Evolutionary conservation across 495 filamentous ascomycete species (phyloP).

Genomic region (Staphylotrichum longicolle): DNA sequence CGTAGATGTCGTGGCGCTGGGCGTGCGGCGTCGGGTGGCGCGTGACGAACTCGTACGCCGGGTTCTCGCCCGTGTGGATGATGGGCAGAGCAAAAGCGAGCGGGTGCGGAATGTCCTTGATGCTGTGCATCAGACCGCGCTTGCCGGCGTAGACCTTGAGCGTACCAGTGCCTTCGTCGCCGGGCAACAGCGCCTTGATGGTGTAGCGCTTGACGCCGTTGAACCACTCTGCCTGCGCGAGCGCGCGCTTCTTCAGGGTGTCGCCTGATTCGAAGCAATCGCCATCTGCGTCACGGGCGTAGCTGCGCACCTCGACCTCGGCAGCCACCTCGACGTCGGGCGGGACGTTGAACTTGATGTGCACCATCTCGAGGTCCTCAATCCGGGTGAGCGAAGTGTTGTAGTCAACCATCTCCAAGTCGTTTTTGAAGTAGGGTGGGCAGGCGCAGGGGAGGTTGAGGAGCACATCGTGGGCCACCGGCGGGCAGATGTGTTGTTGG

Average conservation of each 20-base stretch:
- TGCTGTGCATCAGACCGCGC: slow-evolving; percentile 91
- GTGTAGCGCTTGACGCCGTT: slow-evolving; percentile 83
- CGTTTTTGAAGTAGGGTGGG: slow-evolving; percentile 83
- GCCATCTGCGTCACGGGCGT: slow-evolving; percentile 78
- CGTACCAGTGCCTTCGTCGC: slow-evolving; percentile 82
- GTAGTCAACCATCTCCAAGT: slow-evolving; percentile 75
- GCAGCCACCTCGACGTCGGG: slow-evolving; percentile 88
- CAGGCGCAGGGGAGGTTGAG: slow-evolving; percentile 80
- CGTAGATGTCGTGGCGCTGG: slow-evolving; percentile 92
- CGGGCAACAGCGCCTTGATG: slow-evolving; percentile 84
- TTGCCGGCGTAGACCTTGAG: slow-evolving; percentile 93
- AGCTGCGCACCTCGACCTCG: slow-evolving; percentile 83
- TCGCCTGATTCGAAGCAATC: slow-evolving; percentile 94
- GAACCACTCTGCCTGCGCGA: slow-evolving; percentile 91
- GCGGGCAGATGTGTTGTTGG: slow-evolving; percentile 91
- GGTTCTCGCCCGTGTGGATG: slow-evolving; percentile 84
- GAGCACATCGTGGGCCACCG: slow-evolving; percentile 77
- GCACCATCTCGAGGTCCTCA: slow-evolving; percentile 88
- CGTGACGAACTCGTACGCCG: slow-evolving; percentile 86
- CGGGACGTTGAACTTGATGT: slow-evolving; percentile 82
- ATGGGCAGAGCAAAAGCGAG: slow-evolving; percentile 90
- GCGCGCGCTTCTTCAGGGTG: slow-evolving; percentile 74
- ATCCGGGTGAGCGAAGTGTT: slow-evolving; percentile 83
- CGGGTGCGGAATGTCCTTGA: slow-evolving; percentile 89
- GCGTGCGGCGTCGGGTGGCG: slow-evolving; percentile 97